Percentiles rank a stretch among this genome's conserved stretches.
Conservation (phyloP, 495 filamentous ascomycete genomes). For the Clohesyomyces aquaticus region DNA sequence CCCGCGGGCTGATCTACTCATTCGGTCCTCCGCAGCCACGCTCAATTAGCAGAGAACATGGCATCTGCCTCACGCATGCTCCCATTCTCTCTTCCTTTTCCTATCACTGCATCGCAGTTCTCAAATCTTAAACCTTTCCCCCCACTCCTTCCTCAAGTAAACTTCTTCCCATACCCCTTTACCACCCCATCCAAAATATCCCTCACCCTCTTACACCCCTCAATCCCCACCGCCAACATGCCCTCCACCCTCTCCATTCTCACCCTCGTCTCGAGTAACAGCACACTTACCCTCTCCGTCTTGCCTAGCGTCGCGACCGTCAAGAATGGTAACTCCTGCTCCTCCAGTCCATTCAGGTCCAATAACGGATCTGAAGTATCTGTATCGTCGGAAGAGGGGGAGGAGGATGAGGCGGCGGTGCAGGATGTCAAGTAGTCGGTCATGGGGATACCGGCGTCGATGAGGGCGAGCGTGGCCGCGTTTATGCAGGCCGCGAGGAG, state of each 20-base stretch:
- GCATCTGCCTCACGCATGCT: no score
- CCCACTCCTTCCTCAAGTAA: slow-evolving; percentile 12
- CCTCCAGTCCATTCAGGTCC: slow-evolving; percentile 83
- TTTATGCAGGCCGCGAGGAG: slow-evolving; percentile 89
- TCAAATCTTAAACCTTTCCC: no score
- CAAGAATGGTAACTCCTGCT: slow-evolving; percentile 85
- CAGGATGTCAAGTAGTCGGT: slow-evolving; percentile 85
- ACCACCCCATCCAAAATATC: slow-evolving; percentile 75
- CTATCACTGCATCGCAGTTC: no score
- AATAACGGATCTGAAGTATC: slow-evolving; percentile 83
- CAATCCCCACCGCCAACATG: slow-evolving; percentile 88
- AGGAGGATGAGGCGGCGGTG: slow-evolving; percentile 66
- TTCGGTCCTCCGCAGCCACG: no score
- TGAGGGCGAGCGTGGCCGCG: slow-evolving; percentile 85
- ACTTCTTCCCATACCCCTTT: slow-evolving; percentile 61
- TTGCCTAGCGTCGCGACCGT: slow-evolving; percentile 72
- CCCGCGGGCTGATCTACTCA: no score
- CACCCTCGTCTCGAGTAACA: slow-evolving; percentile 83
- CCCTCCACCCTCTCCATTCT: slow-evolving; percentile 78
- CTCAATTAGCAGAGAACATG: no score
- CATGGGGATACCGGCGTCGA: slow-evolving; percentile 96
- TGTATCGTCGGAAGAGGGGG: slow-evolving; percentile 55
- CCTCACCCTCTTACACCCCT: slow-evolving; percentile 85
- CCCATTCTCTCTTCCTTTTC: no score
- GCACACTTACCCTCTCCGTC: slow-evolving; percentile 72